Evolutionary conservation across 495 filamentous ascomycete genomes (phyloP), one percentile per base, ranked within the genome.

Genomic region (Aspergillus steynii): DNA sequence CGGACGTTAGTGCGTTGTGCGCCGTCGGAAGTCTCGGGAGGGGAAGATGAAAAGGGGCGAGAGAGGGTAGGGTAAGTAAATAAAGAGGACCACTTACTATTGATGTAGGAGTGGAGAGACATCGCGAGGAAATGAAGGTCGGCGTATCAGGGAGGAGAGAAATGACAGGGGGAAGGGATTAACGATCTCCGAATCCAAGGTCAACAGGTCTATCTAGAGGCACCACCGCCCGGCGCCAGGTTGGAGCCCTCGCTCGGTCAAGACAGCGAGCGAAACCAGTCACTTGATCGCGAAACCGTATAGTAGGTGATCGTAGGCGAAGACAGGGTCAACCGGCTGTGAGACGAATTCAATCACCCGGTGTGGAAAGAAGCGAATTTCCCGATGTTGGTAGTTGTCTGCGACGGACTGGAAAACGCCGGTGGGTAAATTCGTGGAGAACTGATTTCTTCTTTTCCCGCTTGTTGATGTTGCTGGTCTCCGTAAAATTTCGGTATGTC

Each of bases 61-160:
- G 9, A 15, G 9, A 42, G 37, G 37, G 37, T 8, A 10, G 14
- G 37, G 37, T 14, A 42, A 42, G 37, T 42, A 42, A 54, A 37
- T 45, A 10, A 25, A 34, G 2, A 48, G 32, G 47, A 50, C 32
- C 31, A 67, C 80, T 74, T 73, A 90, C 87, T 88, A 60, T 88
- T 87, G 54, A 90, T 78, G 71, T 89, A 89, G 32, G 77, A 65
- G 64, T 85, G 83, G 45, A 90, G 81, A 61, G 87, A 89, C 87
- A 90, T 90, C 66, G 51, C 68, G 71, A 61, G 26, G 34, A 50
- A 8, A 8, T 48, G 37, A 37, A 45, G 29, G 14, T 25, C 26
- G 55, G 29, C n/a, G 32, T 49, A 46, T 31, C 3, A 32, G 25
- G 28, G 53, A 47, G 5, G 14, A 58, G 27, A 50, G 45, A 61